These are phyloP conservation scores for Podospora didyma DNA, from an alignment of 495 filamentous ascomycete genomes.

Conservation along the genomic window DNA sequence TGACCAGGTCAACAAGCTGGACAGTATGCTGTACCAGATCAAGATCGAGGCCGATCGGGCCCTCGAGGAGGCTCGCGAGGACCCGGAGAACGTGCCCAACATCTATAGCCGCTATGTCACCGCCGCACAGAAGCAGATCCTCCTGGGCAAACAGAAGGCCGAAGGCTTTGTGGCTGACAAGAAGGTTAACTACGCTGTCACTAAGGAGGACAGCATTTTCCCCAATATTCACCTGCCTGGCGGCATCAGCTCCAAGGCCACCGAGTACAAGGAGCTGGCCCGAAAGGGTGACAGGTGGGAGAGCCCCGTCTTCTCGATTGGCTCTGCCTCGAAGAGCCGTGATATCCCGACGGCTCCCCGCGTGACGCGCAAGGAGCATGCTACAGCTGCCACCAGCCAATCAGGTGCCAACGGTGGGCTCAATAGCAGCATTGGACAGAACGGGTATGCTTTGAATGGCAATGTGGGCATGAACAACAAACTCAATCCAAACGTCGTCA, in stretches of 20 bases:
- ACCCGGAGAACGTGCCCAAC: constrained; percentile 75
- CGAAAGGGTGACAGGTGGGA: constrained; percentile 90
- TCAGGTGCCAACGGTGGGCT: background rate
- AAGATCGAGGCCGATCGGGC: constrained; percentile 79
- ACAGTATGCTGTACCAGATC: constrained; percentile 67
- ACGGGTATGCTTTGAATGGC: background rate
- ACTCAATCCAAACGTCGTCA: constrained; percentile 7
- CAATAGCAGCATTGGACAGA: background rate
- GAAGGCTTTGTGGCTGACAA: constrained; percentile 60
- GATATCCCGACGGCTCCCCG: constrained; percentile 62
- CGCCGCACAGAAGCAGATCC: constrained; percentile 69
- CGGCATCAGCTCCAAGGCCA: constrained; percentile 89
- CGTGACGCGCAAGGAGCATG: constrained; percentile 62
- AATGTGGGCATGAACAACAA: background rate
- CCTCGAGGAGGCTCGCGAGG: constrained; percentile 57
- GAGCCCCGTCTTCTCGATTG: constrained; percentile 88
- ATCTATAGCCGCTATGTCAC: constrained; percentile 81
- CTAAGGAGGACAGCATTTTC: constrained; percentile 88
- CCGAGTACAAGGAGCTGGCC: constrained; percentile 87
- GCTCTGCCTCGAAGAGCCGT: constrained; percentile 65
- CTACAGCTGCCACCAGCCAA: background rate
- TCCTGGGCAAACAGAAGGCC: constrained; percentile 70
- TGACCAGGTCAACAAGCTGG: constrained; percentile 67
- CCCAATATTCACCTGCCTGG: constrained; percentile 81
- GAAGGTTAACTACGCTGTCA: constrained; percentile 83